These are phyloP conservation scores for Recurvomyces mirabilis DNA, from an alignment of 495 filamentous ascomycete genomes.

Conservation along the genomic window DNA sequence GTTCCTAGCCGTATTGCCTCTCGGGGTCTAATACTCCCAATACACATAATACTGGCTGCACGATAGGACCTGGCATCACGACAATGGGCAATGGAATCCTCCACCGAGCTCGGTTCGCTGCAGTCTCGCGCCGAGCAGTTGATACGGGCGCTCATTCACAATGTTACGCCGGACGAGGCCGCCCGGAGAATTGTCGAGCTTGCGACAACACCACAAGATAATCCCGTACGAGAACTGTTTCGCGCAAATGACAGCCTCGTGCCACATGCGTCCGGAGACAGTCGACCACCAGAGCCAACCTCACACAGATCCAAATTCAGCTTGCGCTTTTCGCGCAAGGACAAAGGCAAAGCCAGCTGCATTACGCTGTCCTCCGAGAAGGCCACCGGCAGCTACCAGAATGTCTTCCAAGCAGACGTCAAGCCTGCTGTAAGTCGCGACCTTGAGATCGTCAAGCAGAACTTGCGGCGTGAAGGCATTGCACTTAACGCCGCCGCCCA, in stretches of 20 bases:
- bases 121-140: not conserved
- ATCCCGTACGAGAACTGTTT: not conserved
- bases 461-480: not conserved
- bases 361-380: not conserved
- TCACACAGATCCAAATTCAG: slow-evolving; percentile 7
- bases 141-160: not conserved
- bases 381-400: not conserved
- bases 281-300: not conserved
- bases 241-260: not conserved
- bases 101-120: not conserved
- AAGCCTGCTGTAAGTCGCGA: not conserved
- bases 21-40: too few relatives aligned
- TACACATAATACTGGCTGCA: too few relatives aligned
- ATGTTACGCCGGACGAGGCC: not conserved
- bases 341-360: not conserved
- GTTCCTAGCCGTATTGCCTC: too few relatives aligned
- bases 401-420: not conserved
- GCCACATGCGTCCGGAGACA: not conserved
- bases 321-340: slow-evolving; percentile 5
- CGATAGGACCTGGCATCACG: too few relatives aligned
- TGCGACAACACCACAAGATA: not conserved
- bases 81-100: not conserved
- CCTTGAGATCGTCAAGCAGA: not conserved
- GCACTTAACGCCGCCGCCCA: not conserved
- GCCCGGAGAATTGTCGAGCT: not conserved